These are phyloP conservation scores for Calocybe indica DNA, from an alignment of 768 basidiomycete species.

Conservation along the genomic window DNA sequence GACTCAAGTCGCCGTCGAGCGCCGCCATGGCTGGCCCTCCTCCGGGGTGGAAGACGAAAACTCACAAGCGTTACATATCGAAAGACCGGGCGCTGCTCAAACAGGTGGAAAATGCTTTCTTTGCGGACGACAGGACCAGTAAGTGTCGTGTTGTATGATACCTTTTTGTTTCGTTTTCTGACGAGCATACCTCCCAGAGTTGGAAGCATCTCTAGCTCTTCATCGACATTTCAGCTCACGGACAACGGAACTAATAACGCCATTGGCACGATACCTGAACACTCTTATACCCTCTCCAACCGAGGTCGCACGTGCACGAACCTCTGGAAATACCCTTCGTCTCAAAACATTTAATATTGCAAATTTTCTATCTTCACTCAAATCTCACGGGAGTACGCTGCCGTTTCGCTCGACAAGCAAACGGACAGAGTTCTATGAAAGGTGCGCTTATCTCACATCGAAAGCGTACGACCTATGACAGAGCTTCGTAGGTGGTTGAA, in stretches of 20 bases:
- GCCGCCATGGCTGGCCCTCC: slow-evolving; percentile 40
- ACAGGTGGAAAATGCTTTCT: slow-evolving; percentile 58
- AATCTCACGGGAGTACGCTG: slow-evolving; percentile 60
- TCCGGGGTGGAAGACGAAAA: slow-evolving; percentile 74
- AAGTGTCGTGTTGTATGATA: slow-evolving; percentile 16
- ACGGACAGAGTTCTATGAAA: slow-evolving; percentile 70
- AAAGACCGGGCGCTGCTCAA: slow-evolving; percentile 77
- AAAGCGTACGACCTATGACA: background rate
- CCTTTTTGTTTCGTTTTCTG: background rate
- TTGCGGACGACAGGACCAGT: slow-evolving; percentile 46
- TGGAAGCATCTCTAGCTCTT: slow-evolving; percentile 58
- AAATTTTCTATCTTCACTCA: slow-evolving; percentile 70
- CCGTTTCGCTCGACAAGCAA: slow-evolving; percentile 68
- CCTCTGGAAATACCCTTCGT: slow-evolving; percentile 27
- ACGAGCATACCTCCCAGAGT: slow-evolving; percentile 30
- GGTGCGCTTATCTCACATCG: slow-evolving; percentile 13
- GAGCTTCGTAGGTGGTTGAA: slow-evolving; percentile 46
- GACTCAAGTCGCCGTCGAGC: slow-evolving; percentile 16
- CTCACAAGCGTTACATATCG: slow-evolving; percentile 78
- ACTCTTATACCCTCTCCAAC: slow-evolving; percentile 73
- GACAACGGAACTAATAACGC: slow-evolving; percentile 81
- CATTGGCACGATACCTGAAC: slow-evolving; percentile 87
- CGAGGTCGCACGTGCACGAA: slow-evolving; percentile 35
- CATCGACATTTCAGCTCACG: slow-evolving; percentile 81
- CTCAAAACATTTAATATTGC: slow-evolving; percentile 66